Evolutionary conservation across 2,329 filamentous ascomycete species (phyloP), one percentile per base, ranked within the genome.

Genomic region (Pseudogymnoascus sp.): DNA sequence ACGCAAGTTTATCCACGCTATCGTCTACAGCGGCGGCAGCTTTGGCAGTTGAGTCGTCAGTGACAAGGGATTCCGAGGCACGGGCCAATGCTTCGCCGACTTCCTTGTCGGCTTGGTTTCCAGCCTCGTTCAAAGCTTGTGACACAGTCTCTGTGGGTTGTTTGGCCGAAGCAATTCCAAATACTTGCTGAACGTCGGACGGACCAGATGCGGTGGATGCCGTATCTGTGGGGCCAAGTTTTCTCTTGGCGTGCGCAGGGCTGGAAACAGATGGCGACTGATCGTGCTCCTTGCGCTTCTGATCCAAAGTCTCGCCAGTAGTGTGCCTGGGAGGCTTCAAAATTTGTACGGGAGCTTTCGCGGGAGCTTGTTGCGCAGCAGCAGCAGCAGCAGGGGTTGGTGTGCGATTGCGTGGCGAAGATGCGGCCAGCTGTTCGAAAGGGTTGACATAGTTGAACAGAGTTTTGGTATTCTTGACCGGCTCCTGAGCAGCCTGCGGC

Each of bases 391-490:
- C 70, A 58, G 72, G 70, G 67, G 80, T 79, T n/a, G 81, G 78
- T 25, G 80, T 80, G 60, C 75, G 76, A 64, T 83, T 84, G 59
- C 82, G 81, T 37, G 85, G 84, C 64, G 85, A 88, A 2, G 84
- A 84, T 43, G 85, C 84, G 62, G 84, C 82, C 64, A 90, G 75
- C 68, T 87, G 80, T 62, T 89, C 86, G 67, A 90, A 90, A 1
- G 87, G 87, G 67, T 90, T 90, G 67, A 85, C 80, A 73, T 89
- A 89, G 28, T 81, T 88, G 71, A 89, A 89, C 60, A 86, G 64
- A 59, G 71, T 66, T 58, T 64, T 66, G 25, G 62, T 58, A 37
- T 25, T 63, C 60, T 69, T 69, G 25, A 64, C 43, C 22, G 60
- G 50, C 14, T 57, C 43, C 30, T 62, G 60, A 25, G 62, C 25